Conservation (phyloP, 2,329 filamentous ascomycete species). For the Alternaria infectoria region DNA sequence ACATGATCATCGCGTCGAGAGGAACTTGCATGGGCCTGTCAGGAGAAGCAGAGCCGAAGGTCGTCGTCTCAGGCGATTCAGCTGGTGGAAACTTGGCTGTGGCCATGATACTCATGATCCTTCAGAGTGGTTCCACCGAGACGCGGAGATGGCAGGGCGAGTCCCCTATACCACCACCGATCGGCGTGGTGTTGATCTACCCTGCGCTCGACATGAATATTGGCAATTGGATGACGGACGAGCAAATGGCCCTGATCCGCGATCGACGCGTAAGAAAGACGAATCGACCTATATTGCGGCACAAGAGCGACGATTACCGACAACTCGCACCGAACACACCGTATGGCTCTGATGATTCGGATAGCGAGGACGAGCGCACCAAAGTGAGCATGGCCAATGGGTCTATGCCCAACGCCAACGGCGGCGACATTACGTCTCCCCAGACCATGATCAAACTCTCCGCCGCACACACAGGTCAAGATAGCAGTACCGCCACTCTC, state of each 20-base stretch:
- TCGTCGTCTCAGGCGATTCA: slow-evolving; percentile 80
- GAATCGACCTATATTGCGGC: slow-evolving; percentile 77
- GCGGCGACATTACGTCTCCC: slow-evolving; percentile 36
- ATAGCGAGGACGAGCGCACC: slow-evolving; percentile 49
- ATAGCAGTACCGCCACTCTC: slow-evolving; percentile 23
- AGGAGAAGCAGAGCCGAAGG: slow-evolving; percentile 67
- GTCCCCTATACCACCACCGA: slow-evolving; percentile 72
- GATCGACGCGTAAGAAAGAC: slow-evolving; percentile 79
- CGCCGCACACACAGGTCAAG: slow-evolving; percentile 47
- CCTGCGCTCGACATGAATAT: slow-evolving; percentile 96
- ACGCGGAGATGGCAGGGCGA: slow-evolving; percentile 63
- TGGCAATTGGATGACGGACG: slow-evolving; percentile 98
- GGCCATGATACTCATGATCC: slow-evolving; percentile 84
- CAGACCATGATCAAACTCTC: slow-evolving; percentile 48
- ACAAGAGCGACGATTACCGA: slow-evolving; percentile 89
- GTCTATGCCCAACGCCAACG: slow-evolving; percentile 25
- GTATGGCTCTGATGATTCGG: slow-evolving; percentile 78
- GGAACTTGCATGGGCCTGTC: slow-evolving; percentile 78
- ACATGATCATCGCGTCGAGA: slow-evolving; percentile 72
- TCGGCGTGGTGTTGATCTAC: slow-evolving; percentile 85
- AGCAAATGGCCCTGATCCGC: slow-evolving; percentile 93
- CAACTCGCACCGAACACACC: slow-evolving; percentile 81
- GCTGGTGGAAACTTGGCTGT: slow-evolving; percentile 83
- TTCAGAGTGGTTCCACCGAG: slow-evolving; percentile 72
- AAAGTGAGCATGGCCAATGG: slow-evolving; percentile 16